Conservation (phyloP, 345 rosid species). For the Eutrema heterophyllum region DNA sequence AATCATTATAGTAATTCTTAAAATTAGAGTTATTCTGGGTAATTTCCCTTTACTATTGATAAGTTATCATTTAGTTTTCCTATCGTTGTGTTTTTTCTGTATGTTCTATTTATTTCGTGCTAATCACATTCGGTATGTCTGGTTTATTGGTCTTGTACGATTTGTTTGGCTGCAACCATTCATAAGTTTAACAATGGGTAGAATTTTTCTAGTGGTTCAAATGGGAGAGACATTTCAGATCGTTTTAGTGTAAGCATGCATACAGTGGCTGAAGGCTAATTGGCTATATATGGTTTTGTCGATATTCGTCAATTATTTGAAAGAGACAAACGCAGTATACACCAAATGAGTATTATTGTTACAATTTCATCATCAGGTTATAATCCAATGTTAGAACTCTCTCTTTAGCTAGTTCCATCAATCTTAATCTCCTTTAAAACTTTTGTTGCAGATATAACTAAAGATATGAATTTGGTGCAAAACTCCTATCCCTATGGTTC, state of each 20-base stretch:
- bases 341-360: slow-evolving; percentile 12
- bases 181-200: background rate
- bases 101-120: background rate
- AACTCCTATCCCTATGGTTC: no score
- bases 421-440: background rate
- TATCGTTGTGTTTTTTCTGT: background rate
- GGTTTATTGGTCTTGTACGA: background rate
- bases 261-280: background rate
- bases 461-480: background rate
- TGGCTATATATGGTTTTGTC: slow-evolving; percentile 23
- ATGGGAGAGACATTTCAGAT: background rate
- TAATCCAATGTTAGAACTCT: background rate
- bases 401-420: slow-evolving; percentile 6
- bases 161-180: background rate
- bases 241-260: slow-evolving; percentile 17
- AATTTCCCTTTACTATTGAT: no score
- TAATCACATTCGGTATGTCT: background rate
- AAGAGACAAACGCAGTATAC: slow-evolving; percentile 11
- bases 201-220: background rate
- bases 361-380: background rate
- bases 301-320: slow-evolving; percentile 27
- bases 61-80: background rate
- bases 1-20: no score
- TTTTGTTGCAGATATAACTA: background rate
- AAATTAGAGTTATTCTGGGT: no score